A percentile compares a stretch with the other conserved stretches of the same genome.
Evolutionary conservation across 495 filamentous ascomycete species (phyloP).

Genomic region (Halenospora varia): DNA sequence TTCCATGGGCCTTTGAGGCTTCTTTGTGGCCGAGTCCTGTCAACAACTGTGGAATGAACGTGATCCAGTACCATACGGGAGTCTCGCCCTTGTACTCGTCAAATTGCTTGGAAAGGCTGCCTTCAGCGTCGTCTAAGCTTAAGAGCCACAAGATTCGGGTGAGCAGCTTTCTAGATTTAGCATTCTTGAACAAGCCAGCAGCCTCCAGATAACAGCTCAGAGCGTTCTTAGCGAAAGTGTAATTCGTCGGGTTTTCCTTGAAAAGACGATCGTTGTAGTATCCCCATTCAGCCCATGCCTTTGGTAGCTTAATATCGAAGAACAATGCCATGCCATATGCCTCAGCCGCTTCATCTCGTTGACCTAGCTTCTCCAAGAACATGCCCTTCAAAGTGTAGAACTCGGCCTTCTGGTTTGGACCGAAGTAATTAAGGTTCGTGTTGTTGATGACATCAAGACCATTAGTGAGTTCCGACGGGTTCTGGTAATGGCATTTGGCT

Average conservation of each 20-base stretch:
- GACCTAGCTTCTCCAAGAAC: constrained; percentile 91
- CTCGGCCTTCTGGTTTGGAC: constrained; percentile 91
- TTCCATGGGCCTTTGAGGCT: constrained; percentile 73
- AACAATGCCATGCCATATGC: constrained; percentile 93
- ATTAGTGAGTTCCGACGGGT: constrained; percentile 81
- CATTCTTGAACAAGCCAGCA: constrained; percentile 90
- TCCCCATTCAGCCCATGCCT: constrained; percentile 99
- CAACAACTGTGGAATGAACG: constrained; percentile 94
- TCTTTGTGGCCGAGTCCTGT: constrained; percentile 86
- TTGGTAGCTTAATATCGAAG: constrained; percentile 90
- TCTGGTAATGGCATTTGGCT: constrained; percentile 97
- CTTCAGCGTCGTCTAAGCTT: constrained; percentile 85
- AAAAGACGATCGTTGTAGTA: constrained; percentile 95
- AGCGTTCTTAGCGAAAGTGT: constrained; percentile 79
- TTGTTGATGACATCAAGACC: constrained; percentile 99
- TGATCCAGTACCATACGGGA: constrained; percentile 99
- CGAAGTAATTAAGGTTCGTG: constrained; percentile 98
- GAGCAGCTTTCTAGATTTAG: constrained; percentile 93
- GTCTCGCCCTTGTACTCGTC: constrained; percentile 94
- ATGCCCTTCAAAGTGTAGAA: constrained; percentile 99
- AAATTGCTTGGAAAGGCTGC: constrained; percentile 73
- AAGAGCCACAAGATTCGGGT: constrained; percentile 94
- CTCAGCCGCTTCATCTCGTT: constrained; percentile 84
- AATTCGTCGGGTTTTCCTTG: constrained; percentile 78
- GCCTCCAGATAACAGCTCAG: constrained; percentile 96